These are phyloP conservation scores for Erysimum cheiranthoides DNA, from an alignment of 345 rosid genomes.

Conservation along the genomic window DNA sequence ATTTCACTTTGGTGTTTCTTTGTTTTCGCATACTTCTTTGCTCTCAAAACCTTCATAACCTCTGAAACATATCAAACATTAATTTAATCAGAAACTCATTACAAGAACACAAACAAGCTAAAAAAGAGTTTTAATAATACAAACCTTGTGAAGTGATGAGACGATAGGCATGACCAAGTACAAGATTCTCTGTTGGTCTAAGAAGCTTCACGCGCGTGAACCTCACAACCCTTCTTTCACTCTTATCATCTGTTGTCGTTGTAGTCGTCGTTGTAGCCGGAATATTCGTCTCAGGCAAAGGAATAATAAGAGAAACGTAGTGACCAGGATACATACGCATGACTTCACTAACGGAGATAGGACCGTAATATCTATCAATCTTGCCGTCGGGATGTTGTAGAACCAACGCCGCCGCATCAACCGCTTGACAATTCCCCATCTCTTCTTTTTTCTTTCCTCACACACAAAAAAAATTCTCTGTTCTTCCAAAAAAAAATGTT, in stretches of 20 bases:
- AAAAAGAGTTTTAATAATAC: neutral
- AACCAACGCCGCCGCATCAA: conserved; percentile 94
- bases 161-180: conserved; percentile 94
- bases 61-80: conserved; percentile 48
- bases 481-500: neutral
- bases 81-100: neutral
- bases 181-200: conserved; percentile 76
- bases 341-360: conserved; percentile 69
- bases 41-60: conserved; percentile 83
- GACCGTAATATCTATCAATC: conserved; percentile 81
- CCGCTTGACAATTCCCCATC: conserved; percentile 97
- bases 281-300: conserved; percentile 60
- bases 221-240: conserved; percentile 39
- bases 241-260: conserved; percentile 14
- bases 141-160: conserved; percentile 94
- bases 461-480: neutral
- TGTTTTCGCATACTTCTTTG: conserved; percentile 77
- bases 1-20: conserved; percentile 60
- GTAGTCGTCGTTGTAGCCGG: conserved; percentile 13
- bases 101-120: neutral
- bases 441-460: conserved; percentile 15
- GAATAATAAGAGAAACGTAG: conserved; percentile 91
- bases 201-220: conserved; percentile 93
- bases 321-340: conserved; percentile 91
- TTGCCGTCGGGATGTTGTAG: conserved; percentile 89